phyloP scores from a whole-genome alignment of 2,329 filamentous ascomycete genomes.

The Botryotinia calthae region DNA sequence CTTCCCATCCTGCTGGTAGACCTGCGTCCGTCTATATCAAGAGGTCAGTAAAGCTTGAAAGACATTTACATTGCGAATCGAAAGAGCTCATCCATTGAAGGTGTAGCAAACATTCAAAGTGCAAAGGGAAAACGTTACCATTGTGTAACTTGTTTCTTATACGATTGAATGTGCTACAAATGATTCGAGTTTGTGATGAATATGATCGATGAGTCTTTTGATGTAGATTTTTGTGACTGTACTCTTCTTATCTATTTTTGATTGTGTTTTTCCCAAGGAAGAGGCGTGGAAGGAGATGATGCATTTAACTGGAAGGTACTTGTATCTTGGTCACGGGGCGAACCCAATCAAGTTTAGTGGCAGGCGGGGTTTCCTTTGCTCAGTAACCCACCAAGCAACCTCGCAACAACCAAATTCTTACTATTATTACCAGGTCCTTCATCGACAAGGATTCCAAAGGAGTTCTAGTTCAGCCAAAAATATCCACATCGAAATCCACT shows the following conservation, averaged over 20 bases:
- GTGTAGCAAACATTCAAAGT: neutral
- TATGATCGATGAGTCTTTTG: neutral
- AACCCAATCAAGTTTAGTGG: conserved; percentile 6
- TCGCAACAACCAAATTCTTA: neutral
- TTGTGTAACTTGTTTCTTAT: neutral
- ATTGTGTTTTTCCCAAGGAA: neutral
- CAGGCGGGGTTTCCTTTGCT: conserved; percentile 8
- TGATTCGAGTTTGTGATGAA: neutral
- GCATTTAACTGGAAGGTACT: conserved; percentile 14
- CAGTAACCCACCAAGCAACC: conserved; percentile 5
- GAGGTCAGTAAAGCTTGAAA: conserved; percentile 10
- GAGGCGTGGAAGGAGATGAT: neutral
- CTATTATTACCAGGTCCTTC: neutral
- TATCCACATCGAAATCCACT: conserved; percentile 16
- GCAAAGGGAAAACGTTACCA: conserved; percentile 15
- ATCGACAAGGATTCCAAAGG: neutral
- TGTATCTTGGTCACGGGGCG: conserved; percentile 14
- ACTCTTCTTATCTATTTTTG: neutral
- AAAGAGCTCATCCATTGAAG: neutral
- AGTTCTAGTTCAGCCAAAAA: neutral
- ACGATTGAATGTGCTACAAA: neutral
- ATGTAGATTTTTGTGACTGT: neutral
- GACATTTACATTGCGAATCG: neutral
- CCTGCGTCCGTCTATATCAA: conserved; percentile 65
- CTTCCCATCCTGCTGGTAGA: conserved; percentile 85